A percentile compares a stretch with the other conserved stretches of the same genome.
Evolutionary conservation across 306 rosid species (phyloP).

Genomic region (Citrullus amarus): DNA sequence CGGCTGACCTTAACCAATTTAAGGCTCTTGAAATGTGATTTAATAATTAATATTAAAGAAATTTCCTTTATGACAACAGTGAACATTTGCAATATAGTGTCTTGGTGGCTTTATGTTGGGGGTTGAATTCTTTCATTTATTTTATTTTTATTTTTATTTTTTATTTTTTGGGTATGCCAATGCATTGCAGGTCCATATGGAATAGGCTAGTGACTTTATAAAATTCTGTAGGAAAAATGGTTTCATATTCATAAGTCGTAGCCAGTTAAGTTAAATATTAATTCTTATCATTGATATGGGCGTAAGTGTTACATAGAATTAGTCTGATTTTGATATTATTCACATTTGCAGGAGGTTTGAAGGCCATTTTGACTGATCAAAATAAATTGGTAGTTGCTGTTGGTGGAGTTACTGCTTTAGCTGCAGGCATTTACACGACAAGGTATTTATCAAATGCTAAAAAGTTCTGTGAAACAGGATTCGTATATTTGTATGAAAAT

Average conservation of each 20-base stretch:
- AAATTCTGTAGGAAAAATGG: not conserved
- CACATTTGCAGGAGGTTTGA: constrained; percentile 72
- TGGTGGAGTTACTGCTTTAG: constrained; percentile 93
- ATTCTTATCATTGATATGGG: not conserved
- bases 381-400: constrained; percentile 92
- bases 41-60: not conserved
- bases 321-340: constrained; percentile 3
- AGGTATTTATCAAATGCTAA: constrained; percentile 34
- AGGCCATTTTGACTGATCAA: constrained; percentile 92
- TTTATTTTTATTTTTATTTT: too few relatives aligned
- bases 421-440: constrained; percentile 94
- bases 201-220: not conserved
- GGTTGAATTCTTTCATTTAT: not conserved
- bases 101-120: not conserved
- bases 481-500: not conserved
- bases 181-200: too few relatives aligned
- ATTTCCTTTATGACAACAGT: not conserved
- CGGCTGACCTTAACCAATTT: not conserved
- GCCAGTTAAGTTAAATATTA: not conserved
- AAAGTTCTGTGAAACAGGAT: not conserved
- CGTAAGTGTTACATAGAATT: not conserved
- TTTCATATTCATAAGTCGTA: not conserved
- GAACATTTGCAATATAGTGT: not conserved
- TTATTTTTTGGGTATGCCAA: too few relatives aligned
- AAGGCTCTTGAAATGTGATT: not conserved